Conservation (phyloP, 164 flowering plant species). For the Magnolia sinica region DNA sequence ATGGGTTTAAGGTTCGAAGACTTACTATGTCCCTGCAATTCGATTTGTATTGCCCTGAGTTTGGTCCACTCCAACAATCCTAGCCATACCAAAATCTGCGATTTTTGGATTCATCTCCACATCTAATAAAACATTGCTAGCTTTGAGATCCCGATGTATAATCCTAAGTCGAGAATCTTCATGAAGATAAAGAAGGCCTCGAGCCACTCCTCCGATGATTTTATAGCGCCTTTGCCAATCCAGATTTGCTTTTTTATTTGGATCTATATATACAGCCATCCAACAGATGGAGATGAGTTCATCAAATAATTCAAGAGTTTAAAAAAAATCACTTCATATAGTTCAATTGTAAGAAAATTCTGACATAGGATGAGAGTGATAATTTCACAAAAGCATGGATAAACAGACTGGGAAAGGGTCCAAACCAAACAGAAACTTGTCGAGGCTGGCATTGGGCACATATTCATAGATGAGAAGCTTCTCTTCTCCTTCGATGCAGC, state of each 20-base stretch:
- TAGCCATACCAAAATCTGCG: conserved; percentile 51
- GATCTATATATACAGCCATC: conserved; percentile 1
- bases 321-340: not conserved
- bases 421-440: conserved; percentile 29
- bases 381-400: not conserved
- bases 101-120: conserved; percentile 43
- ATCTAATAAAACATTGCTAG: conserved; percentile 54
- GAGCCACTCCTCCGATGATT: conserved; percentile 40
- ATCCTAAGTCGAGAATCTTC: conserved; percentile 49
- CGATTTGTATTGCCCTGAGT: conserved; percentile 18
- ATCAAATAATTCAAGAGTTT: not conserved
- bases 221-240: conserved; percentile 26
- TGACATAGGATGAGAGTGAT: not conserved
- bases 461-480: conserved; percentile 42
- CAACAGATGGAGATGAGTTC: not conserved
- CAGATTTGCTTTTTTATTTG: not conserved
- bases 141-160: conserved; percentile 59
- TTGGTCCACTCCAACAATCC: conserved; percentile 30
- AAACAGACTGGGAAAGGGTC: not conserved
- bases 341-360: not conserved
- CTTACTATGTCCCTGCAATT: conserved; percentile 43
- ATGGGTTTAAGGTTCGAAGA: not conserved
- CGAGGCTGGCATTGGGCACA: conserved; percentile 34
- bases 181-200: conserved; percentile 60
- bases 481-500: conserved; percentile 31